Percentiles rank a stretch among this genome's conserved stretches.
Evolutionary conservation across 495 filamentous ascomycete genomes (phyloP).

Genomic region (Podospora pseudocomata): DNA sequence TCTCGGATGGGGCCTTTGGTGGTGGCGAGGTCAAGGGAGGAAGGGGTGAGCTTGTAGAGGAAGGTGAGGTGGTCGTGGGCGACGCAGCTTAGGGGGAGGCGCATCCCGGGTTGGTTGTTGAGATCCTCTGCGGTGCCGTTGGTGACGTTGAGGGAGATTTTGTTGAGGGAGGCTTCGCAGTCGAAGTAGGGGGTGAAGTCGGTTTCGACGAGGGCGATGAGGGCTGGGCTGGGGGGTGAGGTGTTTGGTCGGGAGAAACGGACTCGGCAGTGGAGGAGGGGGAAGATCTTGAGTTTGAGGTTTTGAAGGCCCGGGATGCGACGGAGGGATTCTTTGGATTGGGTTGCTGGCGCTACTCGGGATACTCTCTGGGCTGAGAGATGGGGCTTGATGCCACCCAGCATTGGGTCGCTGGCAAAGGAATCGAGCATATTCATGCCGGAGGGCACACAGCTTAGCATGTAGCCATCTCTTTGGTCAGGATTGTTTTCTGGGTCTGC

Average conservation of each 20-base stretch:
- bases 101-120: constrained; percentile 52
- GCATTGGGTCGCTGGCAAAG: constrained; percentile 63
- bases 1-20: constrained; percentile 43
- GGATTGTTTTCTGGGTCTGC: constrained; percentile 48
- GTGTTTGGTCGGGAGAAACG: constrained; percentile 72
- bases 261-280: constrained; percentile 78
- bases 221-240: constrained; percentile 57
- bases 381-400: constrained; percentile 63
- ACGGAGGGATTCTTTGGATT: constrained; percentile 52
- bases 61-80: constrained; percentile 83
- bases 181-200: constrained; percentile 82
- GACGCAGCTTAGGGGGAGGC: constrained; percentile 63
- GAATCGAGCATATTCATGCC: constrained; percentile 80
- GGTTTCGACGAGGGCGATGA: constrained; percentile 80
- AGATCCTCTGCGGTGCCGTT: constrained; percentile 67
- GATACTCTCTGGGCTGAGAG: constrained; percentile 78
- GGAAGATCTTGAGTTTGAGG: constrained; percentile 67
- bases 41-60: constrained; percentile 71
- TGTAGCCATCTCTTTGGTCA: constrained; percentile 60
- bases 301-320: constrained; percentile 62
- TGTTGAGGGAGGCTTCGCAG: constrained; percentile 65
- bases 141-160: constrained; percentile 60
- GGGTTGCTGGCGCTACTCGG: constrained; percentile 61
- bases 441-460: constrained; percentile 69
- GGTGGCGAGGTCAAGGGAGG: constrained; percentile 54